Percentiles rank a stretch among this genome's conserved stretches.
phyloP scores from a whole-genome alignment of 2,329 filamentous ascomycete genomes.

The Mollisia scopiformis region DNA sequence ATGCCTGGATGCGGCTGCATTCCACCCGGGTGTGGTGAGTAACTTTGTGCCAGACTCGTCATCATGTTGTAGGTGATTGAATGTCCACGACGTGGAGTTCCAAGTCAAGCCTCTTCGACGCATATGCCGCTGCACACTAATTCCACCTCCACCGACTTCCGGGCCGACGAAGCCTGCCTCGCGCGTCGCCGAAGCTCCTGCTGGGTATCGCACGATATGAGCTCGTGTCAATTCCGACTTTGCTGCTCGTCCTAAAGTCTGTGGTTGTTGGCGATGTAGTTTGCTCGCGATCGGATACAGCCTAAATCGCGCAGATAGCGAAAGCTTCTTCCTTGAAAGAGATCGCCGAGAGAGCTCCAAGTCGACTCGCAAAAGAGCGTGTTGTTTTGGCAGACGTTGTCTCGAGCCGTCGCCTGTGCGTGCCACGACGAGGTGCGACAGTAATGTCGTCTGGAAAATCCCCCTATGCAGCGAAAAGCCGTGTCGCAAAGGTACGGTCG shows the following conservation, averaged over 20 bases:
- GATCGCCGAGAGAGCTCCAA: neutral
- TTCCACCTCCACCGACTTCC: constrained; percentile 47
- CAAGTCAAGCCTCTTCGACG: constrained; percentile 34
- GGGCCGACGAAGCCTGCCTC: constrained; percentile 42
- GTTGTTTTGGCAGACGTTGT: constrained; percentile 20
- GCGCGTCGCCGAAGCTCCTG: constrained; percentile 25
- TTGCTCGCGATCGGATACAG: constrained; percentile 27
- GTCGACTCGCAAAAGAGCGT: constrained; percentile 12
- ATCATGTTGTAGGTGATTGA: constrained; percentile 60
- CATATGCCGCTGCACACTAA: constrained; percentile 30
- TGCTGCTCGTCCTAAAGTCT: constrained; percentile 1
- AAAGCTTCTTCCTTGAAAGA: constrained; percentile 13
- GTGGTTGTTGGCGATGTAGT: constrained; percentile 13
- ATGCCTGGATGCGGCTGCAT: constrained; percentile 75
- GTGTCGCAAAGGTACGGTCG: constrained; percentile 27
- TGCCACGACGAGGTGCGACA: constrained; percentile 24
- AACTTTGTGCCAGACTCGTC: constrained; percentile 68
- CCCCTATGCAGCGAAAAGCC: constrained; percentile 18
- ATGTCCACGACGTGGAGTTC: constrained; percentile 64
- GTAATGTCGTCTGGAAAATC: constrained; percentile 19
- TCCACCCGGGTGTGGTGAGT: constrained; percentile 70
- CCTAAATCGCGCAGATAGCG: constrained; percentile 27
- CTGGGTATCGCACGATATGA: constrained; percentile 4
- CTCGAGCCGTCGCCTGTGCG: neutral
- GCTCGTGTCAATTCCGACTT: constrained; percentile 15